phyloP scores from a whole-genome alignment of 108 stramenopile species.

The Aurantiochytrium sp. region DNA sequence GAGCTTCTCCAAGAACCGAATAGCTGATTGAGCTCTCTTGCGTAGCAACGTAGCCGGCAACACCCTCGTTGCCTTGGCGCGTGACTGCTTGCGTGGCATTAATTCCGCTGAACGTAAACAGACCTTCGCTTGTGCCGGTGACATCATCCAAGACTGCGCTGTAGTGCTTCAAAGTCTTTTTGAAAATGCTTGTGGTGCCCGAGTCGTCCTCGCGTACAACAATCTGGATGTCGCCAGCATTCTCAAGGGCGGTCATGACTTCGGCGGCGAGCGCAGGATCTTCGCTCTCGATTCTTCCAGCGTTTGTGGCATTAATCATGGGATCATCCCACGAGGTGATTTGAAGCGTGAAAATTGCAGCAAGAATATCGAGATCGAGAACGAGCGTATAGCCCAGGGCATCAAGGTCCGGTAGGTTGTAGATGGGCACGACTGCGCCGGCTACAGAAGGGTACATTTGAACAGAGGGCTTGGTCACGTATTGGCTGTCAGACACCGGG shows the following conservation, averaged over 20 bases:
- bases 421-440: not conserved
- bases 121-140: too few relatives aligned
- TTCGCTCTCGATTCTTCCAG: too few relatives aligned
- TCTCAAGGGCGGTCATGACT: not conserved
- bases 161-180: not conserved
- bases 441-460: conserved; percentile 4
- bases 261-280: not conserved
- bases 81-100: not conserved
- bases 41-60: not conserved
- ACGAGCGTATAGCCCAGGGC: not conserved
- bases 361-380: not conserved
- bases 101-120: too few relatives aligned
- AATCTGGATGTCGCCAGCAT: not conserved
- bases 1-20: not conserved
- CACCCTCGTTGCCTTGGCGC: not conserved
- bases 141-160: too few relatives aligned
- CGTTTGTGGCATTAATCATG: too few relatives aligned
- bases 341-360: not conserved
- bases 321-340: not conserved
- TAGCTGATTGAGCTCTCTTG: not conserved
- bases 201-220: not conserved
- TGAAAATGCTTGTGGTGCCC: not conserved
- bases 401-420: not conserved
- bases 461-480: not conserved
- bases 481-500: not conserved